Percentiles rank a stretch among this genome's conserved stretches.
Conservation (phyloP, 192 early-diverging fungal genomes). For the Nowakowskiella sp. region DNA sequence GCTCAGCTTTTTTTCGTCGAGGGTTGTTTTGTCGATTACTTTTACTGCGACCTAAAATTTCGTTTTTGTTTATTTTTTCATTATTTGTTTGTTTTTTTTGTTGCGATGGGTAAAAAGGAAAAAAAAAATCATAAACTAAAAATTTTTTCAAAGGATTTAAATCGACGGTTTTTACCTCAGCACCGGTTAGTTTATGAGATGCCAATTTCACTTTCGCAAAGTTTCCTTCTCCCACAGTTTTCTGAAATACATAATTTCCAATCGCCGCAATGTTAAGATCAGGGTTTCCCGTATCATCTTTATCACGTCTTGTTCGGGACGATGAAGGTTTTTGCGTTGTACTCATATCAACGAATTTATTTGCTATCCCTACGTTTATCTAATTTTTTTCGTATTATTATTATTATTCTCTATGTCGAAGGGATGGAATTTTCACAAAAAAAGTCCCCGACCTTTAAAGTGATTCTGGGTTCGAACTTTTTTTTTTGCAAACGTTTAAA, state of each 20-base stretch:
- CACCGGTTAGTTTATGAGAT: conserved; percentile 58
- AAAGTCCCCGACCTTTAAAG: too few relatives aligned
- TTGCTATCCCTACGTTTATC: too few relatives aligned
- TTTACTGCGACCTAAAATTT: conserved; percentile 52
- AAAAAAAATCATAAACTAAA: conserved; percentile 4
- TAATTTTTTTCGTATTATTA: too few relatives aligned
- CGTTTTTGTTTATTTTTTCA: not conserved
- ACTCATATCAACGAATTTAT: too few relatives aligned
- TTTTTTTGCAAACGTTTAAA: too few relatives aligned
- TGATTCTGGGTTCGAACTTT: too few relatives aligned
- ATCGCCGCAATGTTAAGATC: conserved; percentile 38
- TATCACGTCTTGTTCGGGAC: conserved; percentile 21
- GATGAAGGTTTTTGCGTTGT: conserved; percentile 7
- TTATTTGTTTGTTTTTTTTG: not conserved
- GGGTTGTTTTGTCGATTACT: conserved; percentile 54
- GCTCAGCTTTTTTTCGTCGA: conserved; percentile 52
- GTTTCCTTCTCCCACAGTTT: conserved; percentile 96
- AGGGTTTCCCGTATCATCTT: conserved; percentile 51
- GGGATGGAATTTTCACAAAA: too few relatives aligned
- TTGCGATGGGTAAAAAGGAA: too few relatives aligned
- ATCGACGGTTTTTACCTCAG: conserved; percentile 26
- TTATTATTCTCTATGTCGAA: too few relatives aligned
- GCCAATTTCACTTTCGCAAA: conserved; percentile 97
- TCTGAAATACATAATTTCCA: conserved; percentile 85
- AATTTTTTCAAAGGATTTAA: not conserved